Conservation (phyloP, 345 rosid genomes). For the Eucalyptus guilfoylei region DNA sequence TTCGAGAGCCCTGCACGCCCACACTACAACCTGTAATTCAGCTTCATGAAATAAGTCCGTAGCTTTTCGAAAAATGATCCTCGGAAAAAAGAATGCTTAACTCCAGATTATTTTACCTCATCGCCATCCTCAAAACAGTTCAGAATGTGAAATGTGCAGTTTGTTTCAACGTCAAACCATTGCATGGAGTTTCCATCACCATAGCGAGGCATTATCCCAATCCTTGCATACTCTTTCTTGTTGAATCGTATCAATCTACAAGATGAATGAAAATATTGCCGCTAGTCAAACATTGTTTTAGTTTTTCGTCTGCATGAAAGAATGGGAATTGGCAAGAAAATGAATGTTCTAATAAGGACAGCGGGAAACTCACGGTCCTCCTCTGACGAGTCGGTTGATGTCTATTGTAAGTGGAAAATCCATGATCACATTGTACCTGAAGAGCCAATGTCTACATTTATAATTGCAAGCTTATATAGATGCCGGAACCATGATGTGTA, state of each 20-base stretch:
- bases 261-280: not conserved
- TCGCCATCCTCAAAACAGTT: conserved; percentile 37
- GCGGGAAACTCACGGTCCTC: conserved; percentile 35
- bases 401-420: conserved; percentile 31
- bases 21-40: conserved; percentile 16
- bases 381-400: conserved; percentile 17
- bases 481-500: not conserved
- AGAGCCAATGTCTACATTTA: not conserved
- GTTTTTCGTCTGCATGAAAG: not conserved
- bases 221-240: conserved; percentile 22
- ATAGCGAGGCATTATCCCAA: conserved; percentile 43
- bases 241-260: conserved; percentile 20
- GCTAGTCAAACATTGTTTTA: not conserved
- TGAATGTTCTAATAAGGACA: not conserved
- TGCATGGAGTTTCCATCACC: conserved; percentile 25
- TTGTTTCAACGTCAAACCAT: conserved; percentile 29
- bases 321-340: not conserved
- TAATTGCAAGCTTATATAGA: not conserved
- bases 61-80: not conserved
- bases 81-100: not conserved
- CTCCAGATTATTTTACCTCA: conserved; percentile 8
- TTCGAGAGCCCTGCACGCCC: conserved; percentile 31
- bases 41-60: not conserved
- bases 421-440: conserved; percentile 36
- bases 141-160: conserved; percentile 25